Conservation (phyloP, 495 filamentous ascomycete species). For the Aspergillus biplanus region DNA sequence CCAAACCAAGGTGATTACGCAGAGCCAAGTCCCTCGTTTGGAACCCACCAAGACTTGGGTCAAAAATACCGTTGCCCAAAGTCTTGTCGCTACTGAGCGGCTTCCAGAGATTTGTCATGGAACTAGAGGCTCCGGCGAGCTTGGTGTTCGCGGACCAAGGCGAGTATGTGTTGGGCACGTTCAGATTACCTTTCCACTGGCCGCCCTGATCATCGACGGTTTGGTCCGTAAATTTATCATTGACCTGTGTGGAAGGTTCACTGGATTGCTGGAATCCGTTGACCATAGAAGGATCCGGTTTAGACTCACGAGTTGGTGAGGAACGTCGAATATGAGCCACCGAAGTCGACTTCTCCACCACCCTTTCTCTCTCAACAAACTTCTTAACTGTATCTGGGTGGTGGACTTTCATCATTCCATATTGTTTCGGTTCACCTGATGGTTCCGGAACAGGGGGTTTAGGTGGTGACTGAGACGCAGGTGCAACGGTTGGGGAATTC, state of each 20-base stretch:
- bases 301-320: slow-evolving; percentile 41
- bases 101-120: slow-evolving; percentile 72
- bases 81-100: slow-evolving; percentile 69
- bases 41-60: slow-evolving; percentile 59
- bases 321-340: slow-evolving; percentile 33
- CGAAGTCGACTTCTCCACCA: slow-evolving; percentile 38
- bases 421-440: slow-evolving; percentile 57
- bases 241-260: slow-evolving; percentile 25
- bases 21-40: slow-evolving; percentile 42
- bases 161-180: slow-evolving; percentile 39
- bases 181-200: slow-evolving; percentile 45
- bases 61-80: slow-evolving; percentile 81
- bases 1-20: slow-evolving; percentile 43
- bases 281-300: slow-evolving; percentile 31
- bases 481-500: slow-evolving; percentile 23
- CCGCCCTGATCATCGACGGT: slow-evolving; percentile 39
- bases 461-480: slow-evolving; percentile 46
- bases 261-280: slow-evolving; percentile 33
- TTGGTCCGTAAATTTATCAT: slow-evolving; percentile 29
- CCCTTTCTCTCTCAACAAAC: slow-evolving; percentile 44
- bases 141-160: slow-evolving; percentile 46
- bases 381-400: slow-evolving; percentile 53
- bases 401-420: slow-evolving; percentile 64
- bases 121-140: slow-evolving; percentile 38
- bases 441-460: slow-evolving; percentile 58